phyloP scores from a whole-genome alignment of 129 eudicot species.

The Ambrosia trifida region DNA sequence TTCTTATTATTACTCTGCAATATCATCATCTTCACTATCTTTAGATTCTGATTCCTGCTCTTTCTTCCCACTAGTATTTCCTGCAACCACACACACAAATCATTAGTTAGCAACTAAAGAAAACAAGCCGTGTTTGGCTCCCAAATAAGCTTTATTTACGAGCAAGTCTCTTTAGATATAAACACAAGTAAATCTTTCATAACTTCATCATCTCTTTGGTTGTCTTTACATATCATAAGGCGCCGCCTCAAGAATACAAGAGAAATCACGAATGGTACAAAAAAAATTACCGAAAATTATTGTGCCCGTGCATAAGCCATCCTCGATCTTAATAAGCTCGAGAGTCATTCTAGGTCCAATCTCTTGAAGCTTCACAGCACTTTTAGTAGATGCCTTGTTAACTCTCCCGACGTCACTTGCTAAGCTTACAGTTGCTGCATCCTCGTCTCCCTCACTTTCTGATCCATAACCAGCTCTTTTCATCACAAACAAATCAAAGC shows the following conservation, averaged over 20 bases:
- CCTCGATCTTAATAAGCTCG: slow-evolving; percentile 82
- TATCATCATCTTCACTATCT: slow-evolving; percentile 28
- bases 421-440: slow-evolving; percentile 87
- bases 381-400: slow-evolving; percentile 75
- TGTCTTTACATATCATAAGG: background rate
- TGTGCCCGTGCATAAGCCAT: slow-evolving; percentile 87
- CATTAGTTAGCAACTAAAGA: background rate
- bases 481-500: slow-evolving; percentile 7
- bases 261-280: background rate
- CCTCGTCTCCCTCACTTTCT: slow-evolving; percentile 97
- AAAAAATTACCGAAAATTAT: slow-evolving; percentile 65
- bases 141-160: too few relatives aligned
- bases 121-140: too few relatives aligned
- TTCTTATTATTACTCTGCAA: too few relatives aligned
- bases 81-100: slow-evolving; percentile 17
- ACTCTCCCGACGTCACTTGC: slow-evolving; percentile 74
- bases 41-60: slow-evolving; percentile 21
- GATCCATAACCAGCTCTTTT: slow-evolving; percentile 93
- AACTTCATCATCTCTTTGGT: too few relatives aligned
- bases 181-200: too few relatives aligned
- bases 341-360: slow-evolving; percentile 96
- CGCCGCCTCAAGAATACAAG: background rate
- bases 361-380: slow-evolving; percentile 99
- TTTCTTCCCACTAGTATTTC: slow-evolving; percentile 34
- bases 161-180: too few relatives aligned